Conservation (phyloP, 495 filamentous ascomycete genomes). For the Elasticomyces elasticus region DNA sequence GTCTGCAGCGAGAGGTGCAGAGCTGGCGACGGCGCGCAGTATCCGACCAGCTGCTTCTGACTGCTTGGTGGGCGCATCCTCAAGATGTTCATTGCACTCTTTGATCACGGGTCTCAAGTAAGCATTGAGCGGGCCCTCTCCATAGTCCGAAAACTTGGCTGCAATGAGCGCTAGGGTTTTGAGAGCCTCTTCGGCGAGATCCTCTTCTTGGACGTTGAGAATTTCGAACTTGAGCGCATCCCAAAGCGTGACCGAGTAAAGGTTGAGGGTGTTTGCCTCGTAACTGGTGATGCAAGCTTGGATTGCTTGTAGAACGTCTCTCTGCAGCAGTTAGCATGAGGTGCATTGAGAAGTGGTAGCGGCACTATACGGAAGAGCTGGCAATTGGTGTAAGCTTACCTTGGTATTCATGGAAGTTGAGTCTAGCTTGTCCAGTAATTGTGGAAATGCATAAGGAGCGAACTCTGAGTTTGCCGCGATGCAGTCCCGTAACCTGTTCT, state of each 20-base stretch:
- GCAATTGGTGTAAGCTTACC: too few species aligned
- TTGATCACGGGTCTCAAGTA: conserved; percentile 55
- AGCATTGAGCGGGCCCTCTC: conserved; percentile 45
- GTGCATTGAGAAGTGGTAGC: conserved; percentile 8
- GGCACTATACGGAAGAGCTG: too few species aligned
- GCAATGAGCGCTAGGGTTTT: conserved; percentile 46
- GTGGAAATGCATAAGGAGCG: conserved; percentile 58
- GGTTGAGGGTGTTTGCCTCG: conserved; percentile 51
- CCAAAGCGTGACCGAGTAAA: conserved; percentile 62
- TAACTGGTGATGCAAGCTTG: conserved; percentile 52
- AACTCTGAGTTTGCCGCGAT: conserved; percentile 59
- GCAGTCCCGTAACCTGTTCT: conserved; percentile 58
- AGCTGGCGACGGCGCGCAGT: conserved; percentile 44
- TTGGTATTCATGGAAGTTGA: conserved; percentile 67
- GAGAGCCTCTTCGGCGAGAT: conserved; percentile 54
- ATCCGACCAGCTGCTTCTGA: conserved; percentile 60
- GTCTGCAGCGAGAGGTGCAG: conserved; percentile 45
- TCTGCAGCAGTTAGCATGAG: conserved; percentile 38
- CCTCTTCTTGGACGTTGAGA: conserved; percentile 64
- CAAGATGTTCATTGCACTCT: conserved; percentile 61
- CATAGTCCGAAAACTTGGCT: conserved; percentile 45
- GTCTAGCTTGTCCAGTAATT: conserved; percentile 65
- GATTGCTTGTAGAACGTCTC: conserved; percentile 61
- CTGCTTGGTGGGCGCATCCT: conserved; percentile 69
- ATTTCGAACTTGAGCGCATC: conserved; percentile 67